A percentile compares a stretch with the other conserved stretches of the same genome.
Evolutionary conservation across 2,329 filamentous ascomycete genomes (phyloP).

Genomic region (Penicillium decumbens): DNA sequence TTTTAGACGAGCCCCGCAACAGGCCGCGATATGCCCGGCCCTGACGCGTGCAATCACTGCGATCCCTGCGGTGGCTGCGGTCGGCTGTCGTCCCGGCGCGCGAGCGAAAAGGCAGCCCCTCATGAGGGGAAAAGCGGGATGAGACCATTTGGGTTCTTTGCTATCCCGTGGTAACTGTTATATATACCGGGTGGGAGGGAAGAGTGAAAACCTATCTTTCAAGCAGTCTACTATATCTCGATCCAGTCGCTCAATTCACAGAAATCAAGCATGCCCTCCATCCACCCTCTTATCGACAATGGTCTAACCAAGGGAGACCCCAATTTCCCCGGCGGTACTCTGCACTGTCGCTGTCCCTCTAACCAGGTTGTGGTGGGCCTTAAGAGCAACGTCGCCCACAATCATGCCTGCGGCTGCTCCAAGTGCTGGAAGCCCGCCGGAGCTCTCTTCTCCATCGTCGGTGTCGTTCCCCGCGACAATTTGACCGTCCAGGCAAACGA

Average conservation of each 20-base stretch:
- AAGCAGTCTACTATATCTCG: background rate
- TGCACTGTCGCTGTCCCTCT: slow-evolving; percentile 57
- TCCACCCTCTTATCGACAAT: slow-evolving; percentile 62
- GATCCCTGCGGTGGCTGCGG: too few species aligned
- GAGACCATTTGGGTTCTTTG: background rate
- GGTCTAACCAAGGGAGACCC: slow-evolving; percentile 54
- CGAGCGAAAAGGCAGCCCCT: slow-evolving; percentile 3
- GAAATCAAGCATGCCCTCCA: slow-evolving; percentile 32
- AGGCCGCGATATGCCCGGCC: background rate
- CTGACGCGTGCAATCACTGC: background rate
- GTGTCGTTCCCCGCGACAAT: slow-evolving; percentile 54
- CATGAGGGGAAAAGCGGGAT: slow-evolving; percentile 10
- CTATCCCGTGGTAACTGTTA: background rate
- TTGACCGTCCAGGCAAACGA: slow-evolving; percentile 55
- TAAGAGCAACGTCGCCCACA: slow-evolving; percentile 57
- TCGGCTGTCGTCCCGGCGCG: too few species aligned
- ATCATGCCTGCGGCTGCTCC: slow-evolving; percentile 67
- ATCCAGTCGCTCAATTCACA: background rate
- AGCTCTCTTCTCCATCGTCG: slow-evolving; percentile 61
- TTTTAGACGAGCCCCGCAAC: slow-evolving; percentile 7
- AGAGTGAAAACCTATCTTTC: too few species aligned
- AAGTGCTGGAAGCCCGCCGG: slow-evolving; percentile 67
- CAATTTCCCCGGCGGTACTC: slow-evolving; percentile 56
- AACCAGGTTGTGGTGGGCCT: slow-evolving; percentile 57
- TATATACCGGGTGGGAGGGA: slow-evolving; percentile 5